Conservation (phyloP, 331 rosid genomes). For the Quercus tomentella region DNA sequence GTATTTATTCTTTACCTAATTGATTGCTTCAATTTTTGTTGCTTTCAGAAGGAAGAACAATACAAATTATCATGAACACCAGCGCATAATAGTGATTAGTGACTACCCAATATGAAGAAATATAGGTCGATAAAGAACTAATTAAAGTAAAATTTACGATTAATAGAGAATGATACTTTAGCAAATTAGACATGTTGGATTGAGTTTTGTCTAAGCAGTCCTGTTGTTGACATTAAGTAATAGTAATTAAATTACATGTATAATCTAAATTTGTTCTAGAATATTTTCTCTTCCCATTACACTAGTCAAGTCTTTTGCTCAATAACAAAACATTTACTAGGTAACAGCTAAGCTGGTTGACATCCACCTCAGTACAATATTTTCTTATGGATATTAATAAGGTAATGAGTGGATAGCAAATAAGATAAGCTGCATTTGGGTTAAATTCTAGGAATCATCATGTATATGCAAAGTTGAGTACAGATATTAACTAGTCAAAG, state of each 20-base stretch:
- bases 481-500: background rate
- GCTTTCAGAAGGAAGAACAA: background rate
- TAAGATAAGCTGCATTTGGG: background rate
- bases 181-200: no score
- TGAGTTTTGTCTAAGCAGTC: no score
- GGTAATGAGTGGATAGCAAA: background rate
- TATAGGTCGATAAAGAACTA: background rate
- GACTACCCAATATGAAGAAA: no score
- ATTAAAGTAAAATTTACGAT: no score
- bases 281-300: background rate
- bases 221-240: no score
- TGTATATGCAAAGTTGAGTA: background rate
- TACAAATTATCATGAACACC: background rate
- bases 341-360: no score
- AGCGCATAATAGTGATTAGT: background rate
- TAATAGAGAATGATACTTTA: no score
- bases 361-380: background rate
- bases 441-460: background rate
- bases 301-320: background rate
- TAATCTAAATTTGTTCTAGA: no score
- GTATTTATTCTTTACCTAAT: background rate
- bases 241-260: no score
- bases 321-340: background rate
- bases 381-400: background rate
- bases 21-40: background rate